Evolutionary conservation across 805 yeast species (phyloP), one percentile per base, ranked within the genome.

Genomic region (Saturnispora sanitii): DNA sequence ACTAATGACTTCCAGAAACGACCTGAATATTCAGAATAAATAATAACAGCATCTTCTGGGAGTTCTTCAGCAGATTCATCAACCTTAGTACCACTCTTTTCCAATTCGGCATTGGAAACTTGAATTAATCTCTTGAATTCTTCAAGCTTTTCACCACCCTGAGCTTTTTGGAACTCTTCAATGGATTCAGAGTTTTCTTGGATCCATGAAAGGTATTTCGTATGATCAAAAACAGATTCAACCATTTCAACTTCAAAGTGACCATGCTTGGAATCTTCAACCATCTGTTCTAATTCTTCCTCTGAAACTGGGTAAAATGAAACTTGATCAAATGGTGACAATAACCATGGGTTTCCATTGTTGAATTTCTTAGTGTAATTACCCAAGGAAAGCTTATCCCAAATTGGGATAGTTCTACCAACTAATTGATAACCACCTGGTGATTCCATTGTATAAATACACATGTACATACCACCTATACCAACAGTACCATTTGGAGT

Each of bases 351-450:
- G 44, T 78, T 65, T 21, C 60, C 62, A 26, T 58, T 49, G 31
- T 62, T 67, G 47, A 49, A 59, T 6, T 68, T 69, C 21, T 67
- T 59, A 19, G 73, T 62, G 51, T 80, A 87, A 19, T 67, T 62
- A 32, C 87, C 92, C 48, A 92, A 67, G 25, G 84, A 72, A 53
- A 90, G 71, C 65, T 86, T 88, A 60, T 90, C 98, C 98, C 98
- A 90, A 52, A 90, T 88, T 41, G 97, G 97, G 49, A 92, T 79
- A 9, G 98, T 90, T 57, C 97, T 77, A 43, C 97, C 98, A 47
- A 87, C 90, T 52, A 90, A 72, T 66, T 90, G 97, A 64, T 90
- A 90, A 25, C 98, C 98, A 65, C 98, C 98, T 36, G 98, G 98
- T 20, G 96, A 86, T 50, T 86, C 94, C 90, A 90, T 88, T 25